These are phyloP conservation scores for Saposhnikovia divaricata DNA, from an alignment of 129 eudicot species.

Conservation along the genomic window DNA sequence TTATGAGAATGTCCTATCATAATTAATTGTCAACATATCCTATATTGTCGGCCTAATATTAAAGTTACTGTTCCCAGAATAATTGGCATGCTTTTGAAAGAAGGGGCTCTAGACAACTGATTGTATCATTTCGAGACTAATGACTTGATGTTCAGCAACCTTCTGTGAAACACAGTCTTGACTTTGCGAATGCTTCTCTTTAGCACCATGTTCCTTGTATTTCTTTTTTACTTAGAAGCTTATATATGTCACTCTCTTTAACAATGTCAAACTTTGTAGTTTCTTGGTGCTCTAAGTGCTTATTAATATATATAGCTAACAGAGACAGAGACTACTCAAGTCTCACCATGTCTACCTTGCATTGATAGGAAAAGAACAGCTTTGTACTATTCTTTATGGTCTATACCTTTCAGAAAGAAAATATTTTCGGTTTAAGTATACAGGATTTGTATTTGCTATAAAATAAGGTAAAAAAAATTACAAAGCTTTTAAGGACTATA, in stretches of 20 bases:
- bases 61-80: too few relatives aligned
- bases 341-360: conserved; percentile 6
- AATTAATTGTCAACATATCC: not conserved
- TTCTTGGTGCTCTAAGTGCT: not conserved
- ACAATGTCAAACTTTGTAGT: not conserved
- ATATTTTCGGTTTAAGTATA: not conserved
- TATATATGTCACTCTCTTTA: conserved; percentile 11
- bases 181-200: conserved; percentile 48
- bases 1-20: not conserved
- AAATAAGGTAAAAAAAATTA: not conserved
- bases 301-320: conserved; percentile 3
- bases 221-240: conserved; percentile 1
- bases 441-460: not conserved
- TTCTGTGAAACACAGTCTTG: conserved; percentile 38
- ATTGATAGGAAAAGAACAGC: conserved; percentile 9
- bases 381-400: not conserved
- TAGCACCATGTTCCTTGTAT: conserved; percentile 37
- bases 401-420: not conserved
- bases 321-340: conserved; percentile 17
- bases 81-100: conserved; percentile 22
- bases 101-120: conserved; percentile 38
- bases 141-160: conserved; percentile 44
- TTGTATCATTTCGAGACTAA: conserved; percentile 35
- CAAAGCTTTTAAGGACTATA: too few relatives aligned
- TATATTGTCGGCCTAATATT: not conserved